These are phyloP conservation scores for Botrytis fragariae DNA, from an alignment of 2,329 filamentous ascomycete species.

Conservation along the genomic window DNA sequence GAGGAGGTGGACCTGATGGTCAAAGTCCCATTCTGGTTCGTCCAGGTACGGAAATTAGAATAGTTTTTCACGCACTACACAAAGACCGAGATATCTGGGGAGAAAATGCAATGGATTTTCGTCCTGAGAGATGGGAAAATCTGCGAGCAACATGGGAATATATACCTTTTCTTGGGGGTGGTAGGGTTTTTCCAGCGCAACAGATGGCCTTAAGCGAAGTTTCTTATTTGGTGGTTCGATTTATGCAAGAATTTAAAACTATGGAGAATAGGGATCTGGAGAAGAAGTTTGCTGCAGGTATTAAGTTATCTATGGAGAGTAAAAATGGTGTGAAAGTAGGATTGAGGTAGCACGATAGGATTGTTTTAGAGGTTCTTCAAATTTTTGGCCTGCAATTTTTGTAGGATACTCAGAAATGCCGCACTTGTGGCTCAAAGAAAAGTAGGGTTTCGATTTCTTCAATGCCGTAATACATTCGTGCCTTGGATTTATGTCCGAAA, in stretches of 20 bases:
- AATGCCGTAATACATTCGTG: too few species aligned
- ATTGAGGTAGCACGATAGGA: neutral
- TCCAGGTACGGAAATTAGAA: slow-evolving; percentile 26
- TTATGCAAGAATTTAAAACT: slow-evolving; percentile 2
- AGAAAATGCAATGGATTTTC: slow-evolving; percentile 39
- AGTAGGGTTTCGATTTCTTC: too few species aligned
- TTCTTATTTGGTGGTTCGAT: slow-evolving; percentile 1
- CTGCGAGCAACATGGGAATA: slow-evolving; percentile 34
- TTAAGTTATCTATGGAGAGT: neutral
- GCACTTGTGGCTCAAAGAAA: too few species aligned
- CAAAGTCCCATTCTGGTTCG: slow-evolving; percentile 30
- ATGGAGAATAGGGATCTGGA: slow-evolving; percentile 2
- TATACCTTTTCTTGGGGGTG: slow-evolving; percentile 1
- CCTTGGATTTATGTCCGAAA: too few species aligned
- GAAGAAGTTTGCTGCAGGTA: neutral
- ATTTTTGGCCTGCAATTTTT: neutral
- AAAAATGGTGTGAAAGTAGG: neutral
- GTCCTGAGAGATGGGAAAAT: slow-evolving; percentile 43
- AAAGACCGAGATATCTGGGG: slow-evolving; percentile 41
- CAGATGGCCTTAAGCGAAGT: neutral
- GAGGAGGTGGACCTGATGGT: slow-evolving; percentile 34
- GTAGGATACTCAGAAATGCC: too few species aligned
- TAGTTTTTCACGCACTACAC: slow-evolving; percentile 38
- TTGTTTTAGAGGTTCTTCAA: neutral
- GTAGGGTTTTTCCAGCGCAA: slow-evolving; percentile 6